Conservation (phyloP, 352 stramenopile species). For the Blastocystis sp. region DNA sequence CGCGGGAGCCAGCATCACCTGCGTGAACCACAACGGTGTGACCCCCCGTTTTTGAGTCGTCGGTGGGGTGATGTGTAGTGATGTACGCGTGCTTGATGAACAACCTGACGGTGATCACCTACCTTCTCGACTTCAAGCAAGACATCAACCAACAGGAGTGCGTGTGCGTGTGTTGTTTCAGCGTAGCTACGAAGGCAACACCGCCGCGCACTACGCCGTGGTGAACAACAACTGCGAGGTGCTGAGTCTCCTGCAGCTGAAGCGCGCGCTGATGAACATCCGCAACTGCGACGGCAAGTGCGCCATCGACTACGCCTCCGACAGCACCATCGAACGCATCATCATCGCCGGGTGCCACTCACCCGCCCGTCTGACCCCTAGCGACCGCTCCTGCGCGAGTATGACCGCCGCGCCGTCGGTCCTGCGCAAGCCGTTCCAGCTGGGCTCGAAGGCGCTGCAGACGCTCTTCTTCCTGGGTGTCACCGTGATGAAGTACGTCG, state of each 20-base stretch:
- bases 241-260: conserved; percentile 8
- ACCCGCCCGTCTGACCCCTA: neutral
- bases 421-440: neutral
- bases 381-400: neutral
- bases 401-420: neutral
- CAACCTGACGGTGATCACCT: neutral
- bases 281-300: conserved; percentile 5
- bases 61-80: conserved; percentile 1
- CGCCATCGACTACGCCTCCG: conserved; percentile 32
- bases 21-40: conserved; percentile 36
- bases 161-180: neutral
- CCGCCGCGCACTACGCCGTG: conserved; percentile 13
- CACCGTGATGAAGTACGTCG: conserved; percentile 50
- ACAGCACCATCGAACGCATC: neutral
- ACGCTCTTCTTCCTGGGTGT: conserved; percentile 15
- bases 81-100: conserved; percentile 31
- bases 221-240: conserved; percentile 20
- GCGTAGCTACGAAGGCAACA: conserved; percentile 47
- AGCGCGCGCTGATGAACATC: neutral
- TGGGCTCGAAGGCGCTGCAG: neutral
- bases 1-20: neutral
- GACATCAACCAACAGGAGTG: conserved; percentile 50
- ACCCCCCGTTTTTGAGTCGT: conserved; percentile 7
- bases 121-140: neutral
- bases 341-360: conserved; percentile 18